Evolutionary conservation across 805 yeast species (phyloP), one percentile per base, ranked within the genome.

Genomic region (Jamesozyma rosinii): DNA sequence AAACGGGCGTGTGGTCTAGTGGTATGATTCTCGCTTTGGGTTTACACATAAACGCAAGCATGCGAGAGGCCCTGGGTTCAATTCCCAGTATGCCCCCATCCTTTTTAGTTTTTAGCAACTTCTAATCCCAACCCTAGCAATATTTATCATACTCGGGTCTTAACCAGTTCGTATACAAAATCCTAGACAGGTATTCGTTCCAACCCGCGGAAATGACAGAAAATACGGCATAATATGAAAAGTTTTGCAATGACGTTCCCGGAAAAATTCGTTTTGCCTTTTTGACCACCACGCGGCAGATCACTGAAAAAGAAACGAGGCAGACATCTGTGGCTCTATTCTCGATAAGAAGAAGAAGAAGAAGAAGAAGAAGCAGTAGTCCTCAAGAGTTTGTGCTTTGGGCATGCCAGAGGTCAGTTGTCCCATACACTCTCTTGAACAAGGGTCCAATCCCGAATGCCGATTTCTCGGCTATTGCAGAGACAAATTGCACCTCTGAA

Each of bases 1-100:
- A 41, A 29, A 35, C 29, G 65, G 65, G 65, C 64, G 65, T 59
- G 64, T 61, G 65, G 65, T 61, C 65, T 61, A 61, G 65, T 61
- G 65, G 65, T 61, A 61, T 59, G 64, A 59, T 61, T 60, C 64
- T 59, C 63, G 64, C 64, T 61, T 61, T 61, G 64, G 64, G 64
- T 51, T 49, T 50, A 17, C 3, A 32, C 20, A 19, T 18, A 19
- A 19, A 27, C 29, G 27, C 53, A 46, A 54, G 50, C 50, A 56
- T 72, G 75, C 72, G 75, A 70, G 75, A 71, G 75, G 76, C 74
- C 76, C 76, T 68, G 76, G 76, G 75, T 71, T 71, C 75, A 70
- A 71, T 70, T 71, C 75, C 75, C 76, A 68, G 75, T 58, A 51
- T 58, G 65, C 64, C 65, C 65, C 64, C 29, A 50, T 46, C 49